Base-by-base conservation (phyloP, 371 early-diverging fungal species). In the Zychaea mexicana region DNA sequence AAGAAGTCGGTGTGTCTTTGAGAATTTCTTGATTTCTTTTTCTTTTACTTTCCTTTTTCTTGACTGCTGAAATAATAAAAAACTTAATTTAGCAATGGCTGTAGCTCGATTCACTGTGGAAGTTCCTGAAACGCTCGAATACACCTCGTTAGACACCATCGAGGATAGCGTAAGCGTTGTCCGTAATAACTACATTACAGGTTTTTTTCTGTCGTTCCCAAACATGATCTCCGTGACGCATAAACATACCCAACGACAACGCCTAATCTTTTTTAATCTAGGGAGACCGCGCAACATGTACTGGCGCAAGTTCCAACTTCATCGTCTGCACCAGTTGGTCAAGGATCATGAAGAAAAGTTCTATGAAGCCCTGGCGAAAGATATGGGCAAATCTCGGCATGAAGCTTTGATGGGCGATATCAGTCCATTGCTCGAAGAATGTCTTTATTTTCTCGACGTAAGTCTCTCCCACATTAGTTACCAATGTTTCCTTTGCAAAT, bases 261-360 rank as follows among this genome's bases (percentile, higher is more conserved):
- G 17, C 36, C 21, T n/a, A 19, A 42, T 13, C n/a, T n/a, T n/a
- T n/a, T n/a, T 54, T 64, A 70, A 4, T 65, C 68, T 68, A 53
- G 79, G 76, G 30, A 76, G 68, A 38, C 60, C 72, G 17, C 65
- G 77, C 21, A 70, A 58, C 21, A 26, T 69, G 58, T 65, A 45
- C 38, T 64, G 69, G 69, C 88, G 96, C 62, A 87, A 86, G 53
- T 74, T 82, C 32, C 93, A 94, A 66, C 82, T 94, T 36, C 77
- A 84, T 32, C 82, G 79, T 30, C 65, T 95, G 6, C 85, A 87
- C 69, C 61, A 72, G 5, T 64, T 93, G 57, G 33, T 93, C 39
- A 79, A 82, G 36, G 89, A 94, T 21, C 88, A 94, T 69, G 79
- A 87, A 70, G 83, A 83, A 5, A 63, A 55, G 9, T 53, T 94